Base-by-base conservation (phyloP, 805 yeast genomes). In the Sugiyamaella smithiae region DNA sequence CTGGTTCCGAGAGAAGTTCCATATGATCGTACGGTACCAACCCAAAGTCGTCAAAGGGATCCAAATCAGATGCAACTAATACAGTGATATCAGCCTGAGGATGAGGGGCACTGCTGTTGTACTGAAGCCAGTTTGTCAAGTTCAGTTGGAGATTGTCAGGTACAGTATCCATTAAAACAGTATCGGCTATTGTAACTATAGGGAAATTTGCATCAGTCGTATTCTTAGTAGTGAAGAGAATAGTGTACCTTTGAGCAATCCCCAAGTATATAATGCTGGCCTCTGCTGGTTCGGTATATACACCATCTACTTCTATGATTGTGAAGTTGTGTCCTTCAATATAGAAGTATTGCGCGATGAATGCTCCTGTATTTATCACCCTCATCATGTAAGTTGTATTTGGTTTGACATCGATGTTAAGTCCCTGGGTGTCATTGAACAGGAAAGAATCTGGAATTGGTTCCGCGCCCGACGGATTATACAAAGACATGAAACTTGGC, bases 381-480 rank as follows among this genome's bases (percentile, higher is more conserved):
- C 96, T 78, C 55, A 91, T 58, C 56, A 85, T 70, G 66, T 91
- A 91, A 17, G 96, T 89, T 26, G 80, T 87, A 68, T 80, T 80
- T 8, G 97, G 95, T 68, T 85, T 62, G 45, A 91, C 93, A 5
- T 68, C 56, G 59, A 76, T 72, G 31, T 54, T 53, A 44, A 53
- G 26, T 67, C 85, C 85, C 32, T 59, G 57, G 7, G 95, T 82
- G 64, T 88, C 87, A 71, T 91, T 90, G 66, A 89, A 73, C 59
- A 91, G 75, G 57, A 85, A 67, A 64, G 76, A 74, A 57, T 85
- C 84, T 4, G 98, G 98, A 59, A 91, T 81, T 42, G 98, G 98
- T 71, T 90, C 98, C 32, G 97, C 96, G 63, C 97, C 98, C 5
- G 96, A 87, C 50, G 98, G 98, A 68, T 90, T 90, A 71, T 73